Evolutionary conservation across 345 rosid genomes (phyloP).

Genomic region (Brassica carinata): DNA sequence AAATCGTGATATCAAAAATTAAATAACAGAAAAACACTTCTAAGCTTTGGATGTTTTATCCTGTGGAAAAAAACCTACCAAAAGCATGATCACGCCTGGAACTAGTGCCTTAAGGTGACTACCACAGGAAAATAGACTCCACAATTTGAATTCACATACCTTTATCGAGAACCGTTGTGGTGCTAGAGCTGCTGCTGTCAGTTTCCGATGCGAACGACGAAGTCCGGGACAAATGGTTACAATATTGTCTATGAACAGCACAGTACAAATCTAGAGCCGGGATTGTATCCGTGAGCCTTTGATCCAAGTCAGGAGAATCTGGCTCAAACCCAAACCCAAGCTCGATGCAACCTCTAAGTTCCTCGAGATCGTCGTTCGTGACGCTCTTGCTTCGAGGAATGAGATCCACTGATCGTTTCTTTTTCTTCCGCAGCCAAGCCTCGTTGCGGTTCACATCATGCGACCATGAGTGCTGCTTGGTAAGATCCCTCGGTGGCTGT

Average conservation of each 20-base stretch:
- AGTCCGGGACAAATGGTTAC: slow-evolving; percentile 50
- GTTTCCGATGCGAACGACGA: slow-evolving; percentile 53
- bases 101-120: neutral
- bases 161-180: slow-evolving; percentile 50
- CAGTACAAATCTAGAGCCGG: slow-evolving; percentile 79
- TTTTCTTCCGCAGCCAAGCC: slow-evolving; percentile 5
- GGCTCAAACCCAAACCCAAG: slow-evolving; percentile 74
- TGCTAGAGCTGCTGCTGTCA: slow-evolving; percentile 29
- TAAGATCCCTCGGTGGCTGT: slow-evolving; percentile 19
- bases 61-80: neutral
- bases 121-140: neutral
- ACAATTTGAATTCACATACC: slow-evolving; percentile 39
- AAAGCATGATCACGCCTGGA: neutral
- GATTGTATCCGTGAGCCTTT: slow-evolving; percentile 56
- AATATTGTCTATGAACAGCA: slow-evolving; percentile 63
- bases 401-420: neutral
- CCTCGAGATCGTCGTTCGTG: slow-evolving; percentile 76
- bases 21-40: neutral
- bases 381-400: slow-evolving; percentile 29
- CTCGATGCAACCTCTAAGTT: slow-evolving; percentile 79
- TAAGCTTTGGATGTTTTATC: neutral
- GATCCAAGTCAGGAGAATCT: slow-evolving; percentile 63
- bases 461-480: slow-evolving; percentile 1
- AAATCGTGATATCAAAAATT: neutral
- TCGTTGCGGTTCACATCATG: neutral